These are phyloP conservation scores for Microbotryum silenes-acaulis DNA, from an alignment of 1,284 basidiomycete genomes.

Conservation along the genomic window DNA sequence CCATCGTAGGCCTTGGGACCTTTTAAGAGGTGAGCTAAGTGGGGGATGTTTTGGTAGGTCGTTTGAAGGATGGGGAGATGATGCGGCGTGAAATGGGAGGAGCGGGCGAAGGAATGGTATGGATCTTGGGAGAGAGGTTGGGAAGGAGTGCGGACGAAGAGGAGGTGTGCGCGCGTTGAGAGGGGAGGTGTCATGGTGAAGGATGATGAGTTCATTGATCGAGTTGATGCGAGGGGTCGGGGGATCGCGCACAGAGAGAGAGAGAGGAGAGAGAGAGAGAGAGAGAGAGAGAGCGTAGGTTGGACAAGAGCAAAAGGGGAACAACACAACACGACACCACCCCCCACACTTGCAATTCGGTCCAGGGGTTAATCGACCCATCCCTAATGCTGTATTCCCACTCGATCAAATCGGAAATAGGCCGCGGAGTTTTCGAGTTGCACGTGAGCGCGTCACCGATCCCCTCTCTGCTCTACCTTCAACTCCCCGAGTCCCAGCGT, in stretches of 20 bases:
- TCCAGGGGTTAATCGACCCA: too few species aligned
- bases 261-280: background rate
- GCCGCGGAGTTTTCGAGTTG: background rate
- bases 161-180: conserved; percentile 1
- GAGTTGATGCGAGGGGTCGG: background rate
- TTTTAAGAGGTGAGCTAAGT: conserved; percentile 47
- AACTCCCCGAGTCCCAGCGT: too few species aligned
- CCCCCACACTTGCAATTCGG: too few species aligned
- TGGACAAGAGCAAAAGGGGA: too few species aligned
- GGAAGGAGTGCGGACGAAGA: conserved; percentile 32
- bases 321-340: too few species aligned
- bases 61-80: conserved; percentile 64
- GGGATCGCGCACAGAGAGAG: background rate
- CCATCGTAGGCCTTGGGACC: conserved; percentile 45
- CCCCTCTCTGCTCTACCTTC: too few species aligned
- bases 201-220: too few species aligned
- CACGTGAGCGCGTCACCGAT: background rate
- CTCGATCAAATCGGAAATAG: background rate
- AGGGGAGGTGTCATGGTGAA: background rate
- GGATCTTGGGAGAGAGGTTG: conserved; percentile 41
- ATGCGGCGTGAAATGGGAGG: conserved; percentile 33
- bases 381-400: background rate
- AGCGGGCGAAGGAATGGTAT: conserved; percentile 44
- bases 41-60: conserved; percentile 47
- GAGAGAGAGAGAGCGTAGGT: background rate